A percentile compares a stretch with the other conserved stretches of the same genome.
These are phyloP conservation scores for Papilionanthe hybrid DNA, from an alignment of 116 monocot species.

Conservation along the genomic window DNA sequence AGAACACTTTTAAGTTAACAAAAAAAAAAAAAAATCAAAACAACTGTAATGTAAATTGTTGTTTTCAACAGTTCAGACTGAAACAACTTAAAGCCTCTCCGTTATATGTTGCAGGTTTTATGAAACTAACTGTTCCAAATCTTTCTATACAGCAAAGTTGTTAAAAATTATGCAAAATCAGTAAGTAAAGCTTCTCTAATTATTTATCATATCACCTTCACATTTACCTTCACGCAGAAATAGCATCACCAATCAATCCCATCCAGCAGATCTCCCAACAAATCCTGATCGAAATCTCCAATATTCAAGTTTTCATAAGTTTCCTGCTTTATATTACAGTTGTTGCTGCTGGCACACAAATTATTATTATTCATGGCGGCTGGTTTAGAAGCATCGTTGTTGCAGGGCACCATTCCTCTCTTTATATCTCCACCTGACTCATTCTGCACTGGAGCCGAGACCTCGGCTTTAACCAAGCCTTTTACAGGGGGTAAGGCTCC, in stretches of 20 bases:
- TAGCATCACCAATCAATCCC: conserved; percentile 7
- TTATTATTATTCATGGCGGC: conserved; percentile 28
- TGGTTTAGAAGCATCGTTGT: conserved; percentile 49
- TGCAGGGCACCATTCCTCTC: conserved; percentile 18
- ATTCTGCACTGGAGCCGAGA: not conserved
- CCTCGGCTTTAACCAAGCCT: conserved; percentile 16
- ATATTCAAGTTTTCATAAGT: conserved; percentile 32
- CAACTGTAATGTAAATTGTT: not conserved
- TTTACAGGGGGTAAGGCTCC: conserved; percentile 16
- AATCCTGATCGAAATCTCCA: conserved; percentile 51
- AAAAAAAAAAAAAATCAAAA: not conserved
- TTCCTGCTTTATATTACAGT: conserved; percentile 29
- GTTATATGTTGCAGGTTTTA: not conserved
- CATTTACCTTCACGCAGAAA: not conserved
- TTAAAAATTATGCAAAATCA: not conserved
- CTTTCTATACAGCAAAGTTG: conserved; percentile 6
- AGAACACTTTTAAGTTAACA: too few species aligned
- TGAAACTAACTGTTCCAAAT: not conserved
- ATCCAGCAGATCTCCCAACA: conserved; percentile 11
- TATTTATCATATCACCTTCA: not conserved
- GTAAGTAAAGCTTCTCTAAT: not conserved
- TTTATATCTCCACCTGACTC: conserved; percentile 8
- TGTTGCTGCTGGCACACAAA: conserved; percentile 31
- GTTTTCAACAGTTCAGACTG: not conserved
- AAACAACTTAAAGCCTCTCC: not conserved